These are phyloP conservation scores for Rosa lucieae DNA, from an alignment of 306 rosid species.

Conservation along the genomic window DNA sequence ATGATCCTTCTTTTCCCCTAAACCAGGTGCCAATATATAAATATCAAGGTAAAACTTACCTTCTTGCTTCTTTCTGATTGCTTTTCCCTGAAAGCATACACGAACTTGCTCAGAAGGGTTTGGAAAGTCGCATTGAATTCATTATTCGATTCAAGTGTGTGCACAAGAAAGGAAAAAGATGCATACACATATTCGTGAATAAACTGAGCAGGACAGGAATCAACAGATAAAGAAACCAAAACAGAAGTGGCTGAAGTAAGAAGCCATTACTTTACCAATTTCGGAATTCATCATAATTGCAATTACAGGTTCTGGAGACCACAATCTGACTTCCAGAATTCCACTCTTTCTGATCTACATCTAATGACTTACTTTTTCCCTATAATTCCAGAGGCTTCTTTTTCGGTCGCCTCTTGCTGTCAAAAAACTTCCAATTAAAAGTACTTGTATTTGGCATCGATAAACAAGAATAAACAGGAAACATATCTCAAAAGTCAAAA, in stretches of 20 bases:
- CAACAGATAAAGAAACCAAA: conserved; percentile 3
- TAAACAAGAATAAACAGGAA: conserved; percentile 20
- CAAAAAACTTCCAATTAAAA: conserved; percentile 5
- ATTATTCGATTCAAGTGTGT: neutral
- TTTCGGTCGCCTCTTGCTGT: conserved; percentile 18
- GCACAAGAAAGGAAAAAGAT: neutral
- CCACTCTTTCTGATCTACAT: conserved; percentile 13
- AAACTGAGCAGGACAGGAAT: neutral
- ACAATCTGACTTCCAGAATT: conserved; percentile 9
- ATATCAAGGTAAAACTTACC: neutral
- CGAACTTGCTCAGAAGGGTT: neutral
- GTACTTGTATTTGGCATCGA: conserved; percentile 23
- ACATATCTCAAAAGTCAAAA: neutral
- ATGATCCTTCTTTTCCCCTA: neutral
- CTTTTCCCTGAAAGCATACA: conserved; percentile 3
- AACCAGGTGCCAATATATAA: neutral
- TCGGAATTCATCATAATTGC: conserved; percentile 13
- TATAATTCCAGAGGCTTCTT: conserved; percentile 25
- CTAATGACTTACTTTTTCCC: conserved; percentile 2
- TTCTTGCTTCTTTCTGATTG: neutral
- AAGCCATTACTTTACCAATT: conserved; percentile 21
- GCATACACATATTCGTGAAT: neutral
- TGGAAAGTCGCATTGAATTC: neutral
- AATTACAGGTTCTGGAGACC: conserved; percentile 16
- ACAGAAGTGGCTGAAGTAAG: conserved; percentile 9